These are phyloP conservation scores for Hypoxylon lienhwacheense DNA, from an alignment of 495 filamentous ascomycete genomes.

Conservation along the genomic window DNA sequence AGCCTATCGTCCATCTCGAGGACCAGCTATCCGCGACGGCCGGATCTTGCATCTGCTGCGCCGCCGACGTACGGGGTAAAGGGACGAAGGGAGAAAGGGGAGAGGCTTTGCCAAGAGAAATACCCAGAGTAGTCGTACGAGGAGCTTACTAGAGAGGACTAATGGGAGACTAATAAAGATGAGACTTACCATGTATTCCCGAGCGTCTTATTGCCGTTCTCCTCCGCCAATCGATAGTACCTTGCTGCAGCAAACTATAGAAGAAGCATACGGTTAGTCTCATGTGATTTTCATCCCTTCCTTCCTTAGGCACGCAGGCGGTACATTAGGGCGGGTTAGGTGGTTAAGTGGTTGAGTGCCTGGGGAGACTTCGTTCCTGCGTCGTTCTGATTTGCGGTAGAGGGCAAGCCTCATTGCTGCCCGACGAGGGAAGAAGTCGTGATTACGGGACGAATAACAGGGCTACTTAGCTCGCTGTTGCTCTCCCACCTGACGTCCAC, in stretches of 20 bases:
- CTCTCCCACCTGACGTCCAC: no score
- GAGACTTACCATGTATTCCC: constrained; percentile 91
- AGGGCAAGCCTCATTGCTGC: constrained; percentile 44
- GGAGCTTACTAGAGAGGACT: constrained; percentile 23
- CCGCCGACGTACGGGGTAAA: constrained; percentile 30
- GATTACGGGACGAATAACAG: constrained; percentile 18
- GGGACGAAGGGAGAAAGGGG: constrained; percentile 6
- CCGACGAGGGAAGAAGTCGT: constrained; percentile 39
- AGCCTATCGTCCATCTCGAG: constrained; percentile 27
- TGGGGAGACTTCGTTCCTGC: constrained; percentile 20
- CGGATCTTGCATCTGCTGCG: constrained; percentile 24
- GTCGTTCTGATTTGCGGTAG: constrained; percentile 28
- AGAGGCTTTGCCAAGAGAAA: constrained; percentile 17
- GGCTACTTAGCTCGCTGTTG: constrained; percentile 22
- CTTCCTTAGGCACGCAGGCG: constrained; percentile 19
- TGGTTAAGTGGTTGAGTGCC: not conserved
- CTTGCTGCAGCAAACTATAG: constrained; percentile 79
- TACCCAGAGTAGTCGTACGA: constrained; percentile 26
- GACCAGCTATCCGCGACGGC: constrained; percentile 17
- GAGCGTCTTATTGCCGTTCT: constrained; percentile 82
- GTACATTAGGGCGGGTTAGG: constrained; percentile 16
- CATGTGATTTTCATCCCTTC: constrained; percentile 33
- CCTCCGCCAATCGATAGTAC: constrained; percentile 91
- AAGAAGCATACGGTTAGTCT: constrained; percentile 44
- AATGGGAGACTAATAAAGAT: constrained; percentile 17